Conservation (phyloP, 2,329 filamentous ascomycete species). For the Ophiostoma himal-ulmi region DNA sequence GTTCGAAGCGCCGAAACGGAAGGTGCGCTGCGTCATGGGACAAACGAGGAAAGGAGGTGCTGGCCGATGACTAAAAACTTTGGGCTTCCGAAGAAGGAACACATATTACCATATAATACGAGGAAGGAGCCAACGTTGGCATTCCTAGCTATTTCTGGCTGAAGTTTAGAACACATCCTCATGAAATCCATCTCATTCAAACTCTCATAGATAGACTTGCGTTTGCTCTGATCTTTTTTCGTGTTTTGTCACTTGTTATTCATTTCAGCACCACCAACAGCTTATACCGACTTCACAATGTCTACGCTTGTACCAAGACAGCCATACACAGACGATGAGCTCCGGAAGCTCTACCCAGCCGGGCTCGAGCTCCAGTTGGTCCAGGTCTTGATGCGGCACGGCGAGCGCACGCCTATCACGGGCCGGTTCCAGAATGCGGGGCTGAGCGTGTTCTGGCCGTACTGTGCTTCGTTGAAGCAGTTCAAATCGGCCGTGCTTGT, state of each 20-base stretch:
- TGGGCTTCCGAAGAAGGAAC: neutral
- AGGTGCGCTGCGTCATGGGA: neutral
- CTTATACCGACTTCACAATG: conserved; percentile 47
- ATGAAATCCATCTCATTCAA: neutral
- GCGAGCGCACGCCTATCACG: conserved; percentile 76
- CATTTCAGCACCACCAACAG: neutral
- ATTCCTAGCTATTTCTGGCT: neutral
- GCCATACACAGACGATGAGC: conserved; percentile 75
- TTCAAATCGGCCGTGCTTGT: conserved; percentile 53
- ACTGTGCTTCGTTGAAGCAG: conserved; percentile 71
- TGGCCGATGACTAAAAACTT: neutral
- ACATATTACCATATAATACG: neutral
- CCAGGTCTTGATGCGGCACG: conserved; percentile 77
- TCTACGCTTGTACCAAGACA: conserved; percentile 67
- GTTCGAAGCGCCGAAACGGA: neutral
- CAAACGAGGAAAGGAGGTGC: neutral
- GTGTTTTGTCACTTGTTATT: neutral
- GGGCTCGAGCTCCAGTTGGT: conserved; percentile 79
- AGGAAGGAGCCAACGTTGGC: neutral
- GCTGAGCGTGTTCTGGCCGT: conserved; percentile 73
- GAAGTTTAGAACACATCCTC: neutral
- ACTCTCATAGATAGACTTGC: neutral
- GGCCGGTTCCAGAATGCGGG: conserved; percentile 79
- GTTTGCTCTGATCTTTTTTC: neutral
- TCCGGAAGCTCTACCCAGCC: conserved; percentile 72